Evolutionary conservation across 2,329 filamentous ascomycete species (phyloP).

Genomic region (Ophiostoma montium): DNA sequence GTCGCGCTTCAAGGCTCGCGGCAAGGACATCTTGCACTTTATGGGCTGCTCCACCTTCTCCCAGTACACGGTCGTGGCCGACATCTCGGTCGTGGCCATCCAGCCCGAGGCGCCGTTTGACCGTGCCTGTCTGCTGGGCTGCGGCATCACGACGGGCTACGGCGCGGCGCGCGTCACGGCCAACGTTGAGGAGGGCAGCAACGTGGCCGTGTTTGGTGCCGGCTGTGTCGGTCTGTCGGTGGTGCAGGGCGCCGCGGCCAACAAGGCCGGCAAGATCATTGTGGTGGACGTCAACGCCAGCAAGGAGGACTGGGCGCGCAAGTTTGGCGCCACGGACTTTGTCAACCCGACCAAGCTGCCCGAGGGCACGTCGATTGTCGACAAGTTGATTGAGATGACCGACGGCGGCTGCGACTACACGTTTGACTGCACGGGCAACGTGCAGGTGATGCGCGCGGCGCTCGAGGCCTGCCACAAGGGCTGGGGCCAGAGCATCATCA

Average conservation of each 20-base stretch:
- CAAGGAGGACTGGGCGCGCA: constrained; percentile 85
- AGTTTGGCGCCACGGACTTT: constrained; percentile 95
- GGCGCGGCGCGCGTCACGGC: constrained; percentile 90
- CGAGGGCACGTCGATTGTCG: constrained; percentile 66
- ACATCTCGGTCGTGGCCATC: constrained; percentile 89
- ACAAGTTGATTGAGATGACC: constrained; percentile 92
- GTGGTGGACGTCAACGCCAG: constrained; percentile 63
- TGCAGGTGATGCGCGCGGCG: constrained; percentile 86
- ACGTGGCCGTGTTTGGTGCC: constrained; percentile 83
- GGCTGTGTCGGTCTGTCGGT: constrained; percentile 93
- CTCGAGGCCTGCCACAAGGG: constrained; percentile 98
- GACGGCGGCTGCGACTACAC: constrained; percentile 98
- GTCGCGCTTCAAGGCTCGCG: constrained; percentile 84
- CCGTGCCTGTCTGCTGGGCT: constrained; percentile 87
- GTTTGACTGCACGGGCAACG: constrained; percentile 97
- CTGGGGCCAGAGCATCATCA: constrained; percentile 96
- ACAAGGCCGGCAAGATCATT: constrained; percentile 67
- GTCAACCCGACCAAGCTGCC: constrained; percentile 74
- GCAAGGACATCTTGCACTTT: constrained; percentile 92
- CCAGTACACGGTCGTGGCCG: constrained; percentile 95
- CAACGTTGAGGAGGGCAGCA: constrained; percentile 78
- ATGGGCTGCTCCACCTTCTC: constrained; percentile 99
- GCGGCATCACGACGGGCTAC: constrained; percentile 97
- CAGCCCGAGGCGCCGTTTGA: constrained; percentile 87
- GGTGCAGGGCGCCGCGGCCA: constrained; percentile 81